These are phyloP conservation scores for Candolleomyces aberdarensis DNA, from an alignment of 768 basidiomycete species.

Conservation along the genomic window DNA sequence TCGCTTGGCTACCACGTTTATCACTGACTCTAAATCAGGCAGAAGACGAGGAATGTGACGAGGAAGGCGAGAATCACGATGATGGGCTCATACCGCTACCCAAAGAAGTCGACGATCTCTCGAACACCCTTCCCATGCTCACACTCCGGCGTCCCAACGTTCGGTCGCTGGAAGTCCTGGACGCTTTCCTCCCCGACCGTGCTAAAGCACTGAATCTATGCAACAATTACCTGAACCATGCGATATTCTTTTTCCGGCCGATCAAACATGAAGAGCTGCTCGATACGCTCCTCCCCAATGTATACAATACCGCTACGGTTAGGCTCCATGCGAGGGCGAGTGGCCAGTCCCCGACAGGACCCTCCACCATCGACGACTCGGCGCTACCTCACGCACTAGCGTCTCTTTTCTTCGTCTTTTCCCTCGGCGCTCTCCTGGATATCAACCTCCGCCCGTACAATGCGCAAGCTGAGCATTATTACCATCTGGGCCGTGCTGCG, in stretches of 20 bases:
- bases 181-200: constrained; percentile 41
- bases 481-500: constrained; percentile 54
- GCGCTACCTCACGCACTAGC: constrained; percentile 47
- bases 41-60: constrained; percentile 18
- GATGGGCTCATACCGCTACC: constrained; percentile 12
- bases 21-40: constrained; percentile 31
- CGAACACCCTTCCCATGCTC: constrained; percentile 41
- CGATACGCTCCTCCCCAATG: constrained; percentile 32
- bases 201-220: constrained; percentile 39
- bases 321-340: constrained; percentile 11
- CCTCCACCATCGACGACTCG: neutral
- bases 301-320: constrained; percentile 31
- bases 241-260: constrained; percentile 47
- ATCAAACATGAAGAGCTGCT: constrained; percentile 47
- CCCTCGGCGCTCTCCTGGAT: constrained; percentile 61
- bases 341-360: neutral
- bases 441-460: constrained; percentile 47
- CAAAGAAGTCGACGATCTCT: constrained; percentile 33
- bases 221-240: constrained; percentile 44
- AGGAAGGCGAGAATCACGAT: neutral
- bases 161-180: constrained; percentile 30
- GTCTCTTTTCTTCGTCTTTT: constrained; percentile 55
- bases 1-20: neutral
- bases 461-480: constrained; percentile 58
- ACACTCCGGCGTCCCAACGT: constrained; percentile 26